phyloP scores from a whole-genome alignment of 1,284 basidiomycete genomes.

The Pyrrhoderma lamaoense region DNA sequence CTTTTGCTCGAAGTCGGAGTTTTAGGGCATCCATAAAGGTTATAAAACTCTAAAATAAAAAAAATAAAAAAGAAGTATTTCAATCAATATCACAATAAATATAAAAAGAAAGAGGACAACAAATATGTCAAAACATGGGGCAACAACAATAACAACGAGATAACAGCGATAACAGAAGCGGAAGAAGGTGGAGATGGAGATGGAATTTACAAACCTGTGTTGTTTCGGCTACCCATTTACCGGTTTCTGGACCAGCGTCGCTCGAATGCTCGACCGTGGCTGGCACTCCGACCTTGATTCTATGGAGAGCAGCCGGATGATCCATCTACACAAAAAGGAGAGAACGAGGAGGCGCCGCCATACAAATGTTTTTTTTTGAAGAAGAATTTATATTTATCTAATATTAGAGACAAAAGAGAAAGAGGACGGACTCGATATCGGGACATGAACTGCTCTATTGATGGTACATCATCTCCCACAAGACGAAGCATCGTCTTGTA shows the following conservation, averaged over 20 bases:
- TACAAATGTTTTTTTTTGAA: background rate
- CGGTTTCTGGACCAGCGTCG: slow-evolving; percentile 75
- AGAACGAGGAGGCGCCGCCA: too few relatives aligned
- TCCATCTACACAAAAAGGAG: slow-evolving; percentile 67
- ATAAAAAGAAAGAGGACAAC: too few relatives aligned
- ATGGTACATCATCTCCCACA: slow-evolving; percentile 77
- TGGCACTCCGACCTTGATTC: slow-evolving; percentile 88
- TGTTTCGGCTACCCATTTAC: slow-evolving; percentile 98
- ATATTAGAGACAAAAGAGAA: slow-evolving; percentile 4
- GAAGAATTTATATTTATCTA: background rate
- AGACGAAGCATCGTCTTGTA: slow-evolving; percentile 97
- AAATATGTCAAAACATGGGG: too few relatives aligned
- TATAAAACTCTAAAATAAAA: slow-evolving; percentile 77
- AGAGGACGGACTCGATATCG: slow-evolving; percentile 66
- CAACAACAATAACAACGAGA: too few relatives aligned
- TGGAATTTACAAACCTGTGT: slow-evolving; percentile 73
- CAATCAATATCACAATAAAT: too few relatives aligned
- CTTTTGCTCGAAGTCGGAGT: slow-evolving; percentile 88
- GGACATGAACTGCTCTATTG: slow-evolving; percentile 86
- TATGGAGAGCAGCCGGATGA: slow-evolving; percentile 85
- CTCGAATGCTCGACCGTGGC: slow-evolving; percentile 93
- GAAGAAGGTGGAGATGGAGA: background rate
- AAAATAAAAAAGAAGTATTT: too few relatives aligned
- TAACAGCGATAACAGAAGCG: background rate
- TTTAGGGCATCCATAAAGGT: slow-evolving; percentile 99